These are phyloP conservation scores for Solanum chmielewskii DNA, from an alignment of 257 asterid genomes.

Conservation along the genomic window DNA sequence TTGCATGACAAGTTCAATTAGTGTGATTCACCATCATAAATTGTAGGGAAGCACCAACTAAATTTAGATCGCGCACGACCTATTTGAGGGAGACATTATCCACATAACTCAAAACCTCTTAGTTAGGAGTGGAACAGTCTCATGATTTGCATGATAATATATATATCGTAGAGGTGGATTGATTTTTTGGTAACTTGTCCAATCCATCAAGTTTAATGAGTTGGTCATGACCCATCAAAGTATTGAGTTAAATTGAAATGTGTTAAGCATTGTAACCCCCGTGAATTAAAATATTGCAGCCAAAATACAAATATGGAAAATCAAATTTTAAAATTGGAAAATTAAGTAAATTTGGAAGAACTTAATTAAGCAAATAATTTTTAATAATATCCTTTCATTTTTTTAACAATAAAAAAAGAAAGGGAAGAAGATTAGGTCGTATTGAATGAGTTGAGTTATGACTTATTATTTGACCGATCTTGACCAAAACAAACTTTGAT, in stretches of 20 bases:
- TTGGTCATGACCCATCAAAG: not conserved
- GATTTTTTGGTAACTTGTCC: not conserved
- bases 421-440: not conserved
- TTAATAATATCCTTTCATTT: not conserved
- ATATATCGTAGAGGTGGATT: not conserved
- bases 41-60: not conserved
- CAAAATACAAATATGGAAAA: not conserved
- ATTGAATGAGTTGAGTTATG: not conserved
- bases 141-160: not conserved
- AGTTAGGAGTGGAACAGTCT: not conserved
- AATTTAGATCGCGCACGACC: fast-evolving
- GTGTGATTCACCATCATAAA: not conserved
- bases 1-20: not conserved
- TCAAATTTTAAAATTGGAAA: not conserved
- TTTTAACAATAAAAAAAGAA: not conserved
- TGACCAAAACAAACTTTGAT: not conserved
- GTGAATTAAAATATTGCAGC: not conserved
- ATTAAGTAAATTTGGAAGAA: not conserved
- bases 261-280: not conserved
- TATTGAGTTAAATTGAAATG: not conserved
- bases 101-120: too few relatives aligned
- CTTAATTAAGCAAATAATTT: not conserved
- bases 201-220: not conserved
- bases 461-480: not conserved
- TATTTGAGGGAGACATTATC: fast-evolving